Conservation (phyloP, 2,329 filamentous ascomycete genomes). For the Colletotrichum sp. region DNA sequence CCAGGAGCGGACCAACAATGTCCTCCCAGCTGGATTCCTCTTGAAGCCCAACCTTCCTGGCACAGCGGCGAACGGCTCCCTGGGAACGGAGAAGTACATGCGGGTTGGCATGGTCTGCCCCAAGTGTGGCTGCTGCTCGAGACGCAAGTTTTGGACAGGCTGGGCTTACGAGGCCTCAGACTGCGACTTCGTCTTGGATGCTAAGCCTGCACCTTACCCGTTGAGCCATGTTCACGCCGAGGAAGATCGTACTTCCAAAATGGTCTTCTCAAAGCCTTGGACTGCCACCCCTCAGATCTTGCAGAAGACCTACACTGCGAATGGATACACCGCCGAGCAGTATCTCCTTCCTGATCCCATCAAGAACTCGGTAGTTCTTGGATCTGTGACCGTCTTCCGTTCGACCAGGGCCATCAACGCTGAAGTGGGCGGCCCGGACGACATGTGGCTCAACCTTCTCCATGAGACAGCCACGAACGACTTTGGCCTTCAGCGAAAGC, state of each 20-base stretch:
- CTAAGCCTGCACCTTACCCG: constrained; percentile 28
- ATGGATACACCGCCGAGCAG: constrained; percentile 9
- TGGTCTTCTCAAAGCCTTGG: background rate
- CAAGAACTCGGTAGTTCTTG: constrained; percentile 43
- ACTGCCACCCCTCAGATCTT: constrained; percentile 22
- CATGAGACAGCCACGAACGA: constrained; percentile 28
- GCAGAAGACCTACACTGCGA: background rate
- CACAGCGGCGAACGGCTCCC: constrained; percentile 33
- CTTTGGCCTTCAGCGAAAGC: constrained; percentile 50
- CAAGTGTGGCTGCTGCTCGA: constrained; percentile 64
- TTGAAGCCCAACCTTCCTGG: constrained; percentile 43
- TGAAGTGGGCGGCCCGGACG: constrained; percentile 61
- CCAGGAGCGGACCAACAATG: constrained; percentile 52
- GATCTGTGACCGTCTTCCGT: constrained; percentile 60
- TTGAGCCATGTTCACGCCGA: constrained; percentile 22
- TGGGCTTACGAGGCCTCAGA: constrained; percentile 63
- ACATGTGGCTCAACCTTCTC: constrained; percentile 61
- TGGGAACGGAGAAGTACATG: constrained; percentile 53
- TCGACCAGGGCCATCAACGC: constrained; percentile 58
- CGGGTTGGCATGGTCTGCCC: constrained; percentile 73
- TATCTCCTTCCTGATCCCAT: constrained; percentile 48
- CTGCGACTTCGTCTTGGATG: constrained; percentile 52
- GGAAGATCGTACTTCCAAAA: constrained; percentile 5
- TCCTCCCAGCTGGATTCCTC: constrained; percentile 33
- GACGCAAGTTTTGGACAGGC: constrained; percentile 63